Conservation (phyloP, 306 rosid species). For the Hippophae gyantsensis region DNA sequence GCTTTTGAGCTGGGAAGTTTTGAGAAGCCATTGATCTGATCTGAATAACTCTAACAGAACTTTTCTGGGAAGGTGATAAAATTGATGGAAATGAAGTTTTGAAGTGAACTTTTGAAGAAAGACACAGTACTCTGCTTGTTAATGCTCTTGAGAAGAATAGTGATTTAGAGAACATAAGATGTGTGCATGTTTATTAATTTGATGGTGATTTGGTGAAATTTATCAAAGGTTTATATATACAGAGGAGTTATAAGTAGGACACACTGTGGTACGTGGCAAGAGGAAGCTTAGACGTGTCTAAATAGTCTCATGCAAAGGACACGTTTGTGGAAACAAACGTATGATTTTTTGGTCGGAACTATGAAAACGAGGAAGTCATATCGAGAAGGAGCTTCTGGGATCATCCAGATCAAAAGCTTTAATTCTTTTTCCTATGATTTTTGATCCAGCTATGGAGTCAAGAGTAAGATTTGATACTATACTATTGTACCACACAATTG, state of each 20-base stretch:
- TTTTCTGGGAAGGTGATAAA: constrained; percentile 14
- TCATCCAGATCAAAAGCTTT: not conserved
- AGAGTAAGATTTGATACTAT: too few relatives aligned
- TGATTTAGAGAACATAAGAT: constrained; percentile 8
- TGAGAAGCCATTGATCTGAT: constrained; percentile 48
- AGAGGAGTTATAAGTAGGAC: constrained; percentile 10
- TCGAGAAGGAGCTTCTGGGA: not conserved
- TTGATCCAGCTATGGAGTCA: too few relatives aligned
- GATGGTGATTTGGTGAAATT: not conserved
- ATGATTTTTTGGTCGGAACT: too few relatives aligned
- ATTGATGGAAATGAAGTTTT: constrained; percentile 3
- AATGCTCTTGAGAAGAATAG: constrained; percentile 12
- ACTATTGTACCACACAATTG: too few relatives aligned
- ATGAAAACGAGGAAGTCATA: too few relatives aligned
- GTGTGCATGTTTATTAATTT: not conserved
- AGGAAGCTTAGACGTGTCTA: constrained; percentile 8
- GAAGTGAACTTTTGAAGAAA: not conserved
- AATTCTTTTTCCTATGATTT: too few relatives aligned
- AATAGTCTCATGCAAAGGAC: constrained; percentile 19
- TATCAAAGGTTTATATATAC: not conserved
- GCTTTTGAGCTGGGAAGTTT: constrained; percentile 53
- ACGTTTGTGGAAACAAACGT: constrained; percentile 2
- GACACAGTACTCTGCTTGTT: not conserved
- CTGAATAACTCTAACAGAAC: not conserved
- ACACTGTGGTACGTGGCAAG: constrained; percentile 15